Evolutionary conservation across 495 filamentous ascomycete genomes (phyloP).

Genomic region (Clohesyomyces aquaticus): DNA sequence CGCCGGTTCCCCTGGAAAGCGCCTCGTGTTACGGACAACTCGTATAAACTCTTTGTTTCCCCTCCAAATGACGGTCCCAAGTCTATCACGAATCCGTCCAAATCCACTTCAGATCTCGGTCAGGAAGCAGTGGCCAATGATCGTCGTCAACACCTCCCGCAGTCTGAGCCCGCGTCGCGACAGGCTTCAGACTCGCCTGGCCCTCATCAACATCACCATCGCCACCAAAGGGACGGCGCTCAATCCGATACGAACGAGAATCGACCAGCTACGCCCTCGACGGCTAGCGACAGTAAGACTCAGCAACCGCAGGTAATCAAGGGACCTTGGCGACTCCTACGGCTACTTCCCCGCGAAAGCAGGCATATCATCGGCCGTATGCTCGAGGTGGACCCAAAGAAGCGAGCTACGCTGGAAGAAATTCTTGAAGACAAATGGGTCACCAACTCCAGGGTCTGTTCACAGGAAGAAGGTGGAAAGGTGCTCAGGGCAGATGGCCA

Average conservation of each 20-base stretch:
- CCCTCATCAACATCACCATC: conserved; percentile 41
- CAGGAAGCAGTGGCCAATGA: conserved; percentile 13
- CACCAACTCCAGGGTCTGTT: conserved; percentile 51
- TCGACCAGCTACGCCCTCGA: neutral
- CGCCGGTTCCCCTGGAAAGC: conserved; percentile 97
- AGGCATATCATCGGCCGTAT: conserved; percentile 88
- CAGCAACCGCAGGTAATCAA: conserved; percentile 69
- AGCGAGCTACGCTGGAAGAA: conserved; percentile 80
- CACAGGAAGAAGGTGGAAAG: conserved; percentile 62
- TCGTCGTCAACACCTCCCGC: conserved; percentile 26
- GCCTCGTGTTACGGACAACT: conserved; percentile 88
- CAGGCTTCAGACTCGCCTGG: conserved; percentile 32
- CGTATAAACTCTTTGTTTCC: conserved; percentile 88
- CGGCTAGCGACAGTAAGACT: conserved; percentile 18
- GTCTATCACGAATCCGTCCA: conserved; percentile 42
- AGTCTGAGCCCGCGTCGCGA: conserved; percentile 44
- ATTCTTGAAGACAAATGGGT: conserved; percentile 92
- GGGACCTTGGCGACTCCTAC: conserved; percentile 91
- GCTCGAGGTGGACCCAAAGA: conserved; percentile 85
- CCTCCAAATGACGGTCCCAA: conserved; percentile 61
- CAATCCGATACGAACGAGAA: conserved; percentile 33
- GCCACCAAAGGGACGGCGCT: conserved; percentile 37
- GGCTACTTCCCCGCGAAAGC: conserved; percentile 86
- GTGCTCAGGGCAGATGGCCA: conserved; percentile 61
- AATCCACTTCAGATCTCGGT: conserved; percentile 34